Evolutionary conservation across 805 yeast species (phyloP), one percentile per base, ranked within the genome.

Genomic region (Dipodascopsis uninucleata): DNA sequence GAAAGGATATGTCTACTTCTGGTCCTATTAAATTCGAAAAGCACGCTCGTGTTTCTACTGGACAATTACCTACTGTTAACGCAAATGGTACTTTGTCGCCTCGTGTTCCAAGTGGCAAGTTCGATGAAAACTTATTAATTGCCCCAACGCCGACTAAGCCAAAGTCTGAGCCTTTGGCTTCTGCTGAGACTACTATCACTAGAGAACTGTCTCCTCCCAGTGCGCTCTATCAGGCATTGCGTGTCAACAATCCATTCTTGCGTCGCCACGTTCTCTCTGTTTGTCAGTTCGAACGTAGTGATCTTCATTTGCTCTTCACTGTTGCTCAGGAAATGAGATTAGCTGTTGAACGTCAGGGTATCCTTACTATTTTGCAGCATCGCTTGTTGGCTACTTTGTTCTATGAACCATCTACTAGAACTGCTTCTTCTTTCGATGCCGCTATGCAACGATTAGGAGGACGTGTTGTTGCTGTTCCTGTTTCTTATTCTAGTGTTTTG

Each of bases 391-490:
- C 96, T 37, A 94, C 97, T 8, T 82, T 93, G 74, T 93, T 93
- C 74, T 93, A 88, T 68, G 99, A 93, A 72, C 98, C 99, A 58
- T 87, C 96, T 4, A 94, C 99, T 31, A 79, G 99, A 71, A 93
- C 99, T 26, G 79, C 94, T 16, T 81, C 97, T 18, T 93, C 97
- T 1, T 94, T 94, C 65, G 96, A 93, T 66, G 96, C 96, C 59
- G 99, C 99, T 49, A 93, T 93, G 98, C 97, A 93, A 75, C 85
- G 99, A 72, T 76, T 93, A 60, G 99, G 99, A 67, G 99, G 99
- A 64, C 80, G 96, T 69, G 95, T 88, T 58, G 85, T 94, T 57
- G 77, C 94, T 43, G 84, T 93, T 55, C 76, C 85, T 52, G 84
- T 93, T 49, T 79, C 77, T 55, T 76, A 88, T 26, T 89, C 97